Conservation (phyloP, 805 yeast genomes). For the Scheffersomyces lignosus region DNA sequence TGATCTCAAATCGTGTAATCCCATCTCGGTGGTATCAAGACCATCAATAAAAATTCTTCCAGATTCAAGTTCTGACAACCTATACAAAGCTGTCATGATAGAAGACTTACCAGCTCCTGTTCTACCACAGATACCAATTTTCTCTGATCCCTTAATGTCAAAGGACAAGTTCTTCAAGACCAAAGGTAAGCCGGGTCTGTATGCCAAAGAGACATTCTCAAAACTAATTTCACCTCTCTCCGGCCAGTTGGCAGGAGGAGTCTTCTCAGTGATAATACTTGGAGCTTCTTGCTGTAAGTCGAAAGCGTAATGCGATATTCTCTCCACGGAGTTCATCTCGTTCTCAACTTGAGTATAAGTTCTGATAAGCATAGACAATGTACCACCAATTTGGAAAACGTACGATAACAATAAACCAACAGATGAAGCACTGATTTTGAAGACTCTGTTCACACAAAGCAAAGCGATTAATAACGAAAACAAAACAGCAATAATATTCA, state of each 20-base stretch:
- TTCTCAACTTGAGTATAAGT: constrained; percentile 39
- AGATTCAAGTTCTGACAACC: constrained; percentile 15
- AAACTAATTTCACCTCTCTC: constrained; percentile 17
- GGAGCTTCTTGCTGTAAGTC: constrained; percentile 33
- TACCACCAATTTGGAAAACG: constrained; percentile 37
- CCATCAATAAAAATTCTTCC: constrained; percentile 19
- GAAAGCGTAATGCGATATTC: constrained; percentile 33
- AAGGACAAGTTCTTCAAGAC: constrained; percentile 17
- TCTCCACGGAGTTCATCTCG: constrained; percentile 41
- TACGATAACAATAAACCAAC: constrained; percentile 38
- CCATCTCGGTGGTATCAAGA: constrained; percentile 13
- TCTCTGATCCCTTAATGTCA: constrained; percentile 18
- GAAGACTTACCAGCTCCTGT: constrained; percentile 22
- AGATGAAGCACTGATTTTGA: constrained; percentile 34
- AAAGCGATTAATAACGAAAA: constrained; percentile 31
- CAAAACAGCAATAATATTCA: constrained; percentile 32
- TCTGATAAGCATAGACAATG: constrained; percentile 35
- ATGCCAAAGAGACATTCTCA: constrained; percentile 15
- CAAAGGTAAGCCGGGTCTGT: constrained; percentile 16
- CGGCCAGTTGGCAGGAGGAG: constrained; percentile 17
- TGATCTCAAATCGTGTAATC: constrained; percentile 17
- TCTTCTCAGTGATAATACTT: constrained; percentile 15
- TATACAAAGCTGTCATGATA: constrained; percentile 18
- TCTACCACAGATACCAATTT: constrained; percentile 21
- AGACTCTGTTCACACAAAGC: constrained; percentile 35